A percentile compares a stretch with the other conserved stretches of the same genome.
phyloP scores from a whole-genome alignment of 225 moss, liverwort and hornwort species.

The Climacium dendroides region DNA sequence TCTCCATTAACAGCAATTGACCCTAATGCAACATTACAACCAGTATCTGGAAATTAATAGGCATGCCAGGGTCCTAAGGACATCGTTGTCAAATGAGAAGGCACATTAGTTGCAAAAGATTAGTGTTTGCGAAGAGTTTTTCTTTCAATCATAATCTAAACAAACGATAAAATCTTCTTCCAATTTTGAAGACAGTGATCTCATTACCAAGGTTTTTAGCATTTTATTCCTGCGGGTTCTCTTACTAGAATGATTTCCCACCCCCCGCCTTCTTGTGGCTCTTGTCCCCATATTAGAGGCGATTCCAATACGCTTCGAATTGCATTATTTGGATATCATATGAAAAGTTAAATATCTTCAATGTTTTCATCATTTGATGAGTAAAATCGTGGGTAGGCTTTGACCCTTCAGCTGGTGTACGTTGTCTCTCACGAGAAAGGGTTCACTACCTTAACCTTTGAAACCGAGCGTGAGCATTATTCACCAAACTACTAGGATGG shows the following conservation, averaged over 20 bases:
- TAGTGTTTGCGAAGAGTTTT: too few relatives aligned
- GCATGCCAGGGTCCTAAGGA: background rate
- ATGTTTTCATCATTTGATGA: background rate
- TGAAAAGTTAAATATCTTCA: background rate
- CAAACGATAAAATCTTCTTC: background rate
- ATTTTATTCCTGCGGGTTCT: background rate
- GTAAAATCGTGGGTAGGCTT: background rate
- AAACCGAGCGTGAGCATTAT: background rate
- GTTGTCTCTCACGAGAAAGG: background rate
- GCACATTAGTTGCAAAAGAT: background rate
- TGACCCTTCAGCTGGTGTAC: background rate
- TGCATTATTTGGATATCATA: background rate
- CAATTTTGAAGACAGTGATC: background rate
- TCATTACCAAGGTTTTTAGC: too few relatives aligned
- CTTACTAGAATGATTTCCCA: background rate
- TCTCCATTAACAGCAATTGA: background rate
- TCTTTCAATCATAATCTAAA: background rate
- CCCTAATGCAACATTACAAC: background rate
- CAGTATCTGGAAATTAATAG: background rate
- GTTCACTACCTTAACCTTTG: background rate
- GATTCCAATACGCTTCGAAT: background rate
- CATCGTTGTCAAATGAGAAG: background rate
- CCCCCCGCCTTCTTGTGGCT: background rate
- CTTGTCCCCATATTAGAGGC: background rate
- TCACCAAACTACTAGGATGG: background rate